phyloP scores from a whole-genome alignment of 441 rosid genomes.

The Pelargonium myrrhifolium region DNA sequence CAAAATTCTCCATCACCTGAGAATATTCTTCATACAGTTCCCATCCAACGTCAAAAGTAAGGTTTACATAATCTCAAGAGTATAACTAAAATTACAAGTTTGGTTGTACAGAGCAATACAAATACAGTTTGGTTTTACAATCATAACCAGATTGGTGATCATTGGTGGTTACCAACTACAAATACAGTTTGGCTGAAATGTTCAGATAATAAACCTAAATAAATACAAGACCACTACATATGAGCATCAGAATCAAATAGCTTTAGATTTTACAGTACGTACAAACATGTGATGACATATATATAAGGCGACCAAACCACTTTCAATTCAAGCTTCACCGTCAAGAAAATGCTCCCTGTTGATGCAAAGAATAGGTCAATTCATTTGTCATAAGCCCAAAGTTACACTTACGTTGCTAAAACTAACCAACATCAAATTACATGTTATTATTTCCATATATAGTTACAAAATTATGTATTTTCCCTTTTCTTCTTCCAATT shows the following conservation, averaged over 20 bases:
- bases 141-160: constrained; percentile 7
- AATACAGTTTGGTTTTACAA: neutral
- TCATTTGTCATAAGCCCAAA: neutral
- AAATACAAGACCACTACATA: too few species aligned
- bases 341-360: constrained; percentile 62
- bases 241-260: neutral
- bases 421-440: neutral
- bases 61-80: neutral
- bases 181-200: neutral
- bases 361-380: constrained; percentile 19
- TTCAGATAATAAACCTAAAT: too few species aligned
- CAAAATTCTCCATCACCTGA: too few species aligned
- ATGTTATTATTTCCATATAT: neutral
- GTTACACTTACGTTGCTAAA: neutral
- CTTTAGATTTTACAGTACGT: constrained; percentile 11
- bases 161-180: constrained; percentile 1
- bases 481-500: neutral
- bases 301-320: neutral
- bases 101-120: neutral
- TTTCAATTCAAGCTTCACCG: constrained; percentile 24
- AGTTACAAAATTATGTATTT: neutral
- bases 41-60: neutral
- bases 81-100: constrained; percentile 4
- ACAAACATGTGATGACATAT: neutral
- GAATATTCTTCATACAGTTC: neutral